phyloP scores from a whole-genome alignment of 192 early-diverging fungal genomes.

The Gamsiella multidivaricata region DNA sequence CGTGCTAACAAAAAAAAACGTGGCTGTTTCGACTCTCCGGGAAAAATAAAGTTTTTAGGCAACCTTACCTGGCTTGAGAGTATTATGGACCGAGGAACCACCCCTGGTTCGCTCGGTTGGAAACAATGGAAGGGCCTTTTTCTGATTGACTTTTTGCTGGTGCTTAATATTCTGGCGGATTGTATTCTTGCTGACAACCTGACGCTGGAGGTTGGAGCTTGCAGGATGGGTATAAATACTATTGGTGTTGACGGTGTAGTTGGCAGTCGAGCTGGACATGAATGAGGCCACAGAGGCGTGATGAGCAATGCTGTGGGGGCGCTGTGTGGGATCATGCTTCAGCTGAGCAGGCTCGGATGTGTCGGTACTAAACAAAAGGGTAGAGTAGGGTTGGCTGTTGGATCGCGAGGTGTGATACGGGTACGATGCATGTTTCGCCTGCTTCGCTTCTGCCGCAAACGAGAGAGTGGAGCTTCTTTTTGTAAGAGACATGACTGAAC shows the following conservation, averaged over 20 bases:
- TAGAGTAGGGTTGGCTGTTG: neutral
- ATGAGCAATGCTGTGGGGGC: neutral
- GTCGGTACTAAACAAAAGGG: neutral
- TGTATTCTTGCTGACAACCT: conserved; percentile 2
- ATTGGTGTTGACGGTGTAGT: neutral
- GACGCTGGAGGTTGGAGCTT: conserved; percentile 1
- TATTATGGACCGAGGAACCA: conserved; percentile 9
- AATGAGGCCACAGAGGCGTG: conserved; percentile 4
- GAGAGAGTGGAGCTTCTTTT: neutral
- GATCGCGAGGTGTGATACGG: neutral
- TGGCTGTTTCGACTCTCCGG: too few species aligned
- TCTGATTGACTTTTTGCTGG: conserved; percentile 16
- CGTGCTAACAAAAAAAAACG: too few species aligned
- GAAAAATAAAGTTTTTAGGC: neutral
- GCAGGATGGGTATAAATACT: neutral
- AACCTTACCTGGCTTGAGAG: conserved; percentile 38
- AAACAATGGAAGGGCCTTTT: conserved; percentile 27
- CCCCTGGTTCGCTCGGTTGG: conserved; percentile 42
- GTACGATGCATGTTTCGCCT: neutral
- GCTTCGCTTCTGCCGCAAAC: neutral
- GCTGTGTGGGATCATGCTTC: neutral
- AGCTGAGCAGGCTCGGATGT: neutral
- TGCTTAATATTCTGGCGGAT: conserved; percentile 22
- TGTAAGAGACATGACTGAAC: neutral
- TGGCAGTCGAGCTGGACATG: neutral